A percentile compares a stretch with the other conserved stretches of the same genome.
These are phyloP conservation scores for Naganishia liquefaciens DNA, from an alignment of 1,284 basidiomycete species.

Conservation along the genomic window DNA sequence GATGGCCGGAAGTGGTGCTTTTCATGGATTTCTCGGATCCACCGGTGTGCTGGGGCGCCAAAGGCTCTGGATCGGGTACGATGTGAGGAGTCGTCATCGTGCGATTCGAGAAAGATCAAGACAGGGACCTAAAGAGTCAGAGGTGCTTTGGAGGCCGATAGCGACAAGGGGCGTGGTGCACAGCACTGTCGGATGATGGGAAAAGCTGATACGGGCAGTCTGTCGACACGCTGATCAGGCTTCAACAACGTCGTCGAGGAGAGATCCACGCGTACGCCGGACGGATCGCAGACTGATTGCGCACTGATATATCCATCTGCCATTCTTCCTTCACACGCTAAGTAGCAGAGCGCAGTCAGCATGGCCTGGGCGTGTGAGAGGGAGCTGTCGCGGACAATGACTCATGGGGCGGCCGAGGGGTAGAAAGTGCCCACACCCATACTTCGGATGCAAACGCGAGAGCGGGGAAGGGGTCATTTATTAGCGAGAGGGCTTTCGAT, in stretches of 20 bases:
- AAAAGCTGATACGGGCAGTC: not conserved
- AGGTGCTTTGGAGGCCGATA: not conserved
- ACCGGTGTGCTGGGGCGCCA: constrained; percentile 30
- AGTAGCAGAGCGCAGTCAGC: not conserved
- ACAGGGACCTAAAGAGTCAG: not conserved
- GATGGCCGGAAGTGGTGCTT: constrained; percentile 24
- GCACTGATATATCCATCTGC: not conserved
- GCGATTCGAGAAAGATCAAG: not conserved
- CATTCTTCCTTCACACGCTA: not conserved
- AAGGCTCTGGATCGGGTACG: not conserved
- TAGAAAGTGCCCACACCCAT: constrained; percentile 22
- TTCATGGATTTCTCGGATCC: constrained; percentile 28
- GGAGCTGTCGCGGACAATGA: not conserved
- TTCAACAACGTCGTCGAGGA: not conserved
- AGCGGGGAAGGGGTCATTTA: constrained; percentile 11
- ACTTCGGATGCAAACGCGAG: constrained; percentile 22
- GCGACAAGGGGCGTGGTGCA: not conserved
- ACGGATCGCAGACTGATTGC: not conserved
- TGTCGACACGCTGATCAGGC: not conserved
- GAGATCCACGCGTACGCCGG: no score
- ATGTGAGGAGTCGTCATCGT: constrained; percentile 18
- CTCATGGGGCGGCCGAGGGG: not conserved
- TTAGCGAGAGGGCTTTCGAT: constrained; percentile 7
- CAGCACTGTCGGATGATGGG: not conserved
- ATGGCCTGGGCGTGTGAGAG: no score